Evolutionary conservation across 148 eudicot species (phyloP).

Genomic region (Suaeda aralocaspica): DNA sequence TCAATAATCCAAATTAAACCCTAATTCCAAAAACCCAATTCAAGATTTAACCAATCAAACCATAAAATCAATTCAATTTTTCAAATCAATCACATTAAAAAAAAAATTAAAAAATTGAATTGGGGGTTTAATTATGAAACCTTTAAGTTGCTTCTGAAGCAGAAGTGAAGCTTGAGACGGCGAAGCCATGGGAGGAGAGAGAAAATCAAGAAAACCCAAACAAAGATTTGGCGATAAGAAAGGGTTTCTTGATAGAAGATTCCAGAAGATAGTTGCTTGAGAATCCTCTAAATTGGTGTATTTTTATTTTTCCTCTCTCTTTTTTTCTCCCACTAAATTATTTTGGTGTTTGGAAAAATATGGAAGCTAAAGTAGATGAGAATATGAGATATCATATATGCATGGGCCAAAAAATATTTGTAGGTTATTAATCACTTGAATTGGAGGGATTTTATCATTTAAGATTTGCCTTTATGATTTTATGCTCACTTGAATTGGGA

Average conservation of each 20-base stretch:
- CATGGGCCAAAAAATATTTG: slow-evolving; percentile 15
- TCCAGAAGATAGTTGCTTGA: slow-evolving; percentile 27
- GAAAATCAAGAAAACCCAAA: slow-evolving; percentile 8
- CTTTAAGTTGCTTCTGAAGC: slow-evolving; percentile 75
- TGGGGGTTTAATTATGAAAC: slow-evolving; percentile 35
- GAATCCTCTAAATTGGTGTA: slow-evolving; percentile 18
- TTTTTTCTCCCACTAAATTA: neutral
- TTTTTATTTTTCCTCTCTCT: slow-evolving; percentile 8
- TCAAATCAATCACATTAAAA: neutral
- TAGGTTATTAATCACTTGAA: too few species aligned
- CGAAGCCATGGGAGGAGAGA: slow-evolving; percentile 38
- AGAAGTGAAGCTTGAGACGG: slow-evolving; percentile 70
- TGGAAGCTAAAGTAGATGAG: too few species aligned
- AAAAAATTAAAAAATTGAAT: slow-evolving; percentile 7
- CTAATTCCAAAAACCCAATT: slow-evolving; percentile 13
- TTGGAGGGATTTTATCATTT: too few species aligned
- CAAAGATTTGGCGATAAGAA: slow-evolving; percentile 10
- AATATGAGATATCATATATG: neutral
- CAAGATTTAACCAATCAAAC: slow-evolving; percentile 15
- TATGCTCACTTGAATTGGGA: too few species aligned
- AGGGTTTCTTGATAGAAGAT: slow-evolving; percentile 21
- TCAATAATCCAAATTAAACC: neutral
- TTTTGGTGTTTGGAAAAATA: neutral
- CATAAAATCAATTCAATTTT: neutral
- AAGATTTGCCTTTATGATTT: too few species aligned